Evolutionary conservation across 495 filamentous ascomycete species (phyloP), one percentile per base, ranked within the genome.

Genomic region (Xylaria acuta): DNA sequence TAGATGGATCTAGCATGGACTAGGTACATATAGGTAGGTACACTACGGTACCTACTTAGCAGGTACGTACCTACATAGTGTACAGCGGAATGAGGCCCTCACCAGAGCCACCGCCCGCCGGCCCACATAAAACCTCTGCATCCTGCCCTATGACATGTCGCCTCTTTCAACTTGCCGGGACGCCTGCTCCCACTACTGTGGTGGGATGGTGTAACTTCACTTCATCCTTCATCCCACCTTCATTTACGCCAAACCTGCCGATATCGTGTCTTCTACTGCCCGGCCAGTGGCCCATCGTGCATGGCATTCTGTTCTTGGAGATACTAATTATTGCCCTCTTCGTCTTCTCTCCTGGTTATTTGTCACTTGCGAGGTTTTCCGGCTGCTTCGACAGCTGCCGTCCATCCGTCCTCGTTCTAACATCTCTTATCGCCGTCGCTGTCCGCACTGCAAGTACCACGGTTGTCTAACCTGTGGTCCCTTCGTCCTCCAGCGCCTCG

Each of bases 141-240:
- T 20, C 34, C 56, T 60, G 56, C 56, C n/a, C 56, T 60, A 60
- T 60, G 56, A 38, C 56, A 60, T 60, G 6, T 60, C 32, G 20
- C 32, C 56, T 59, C 54, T 36, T 59, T 59, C 54, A 4, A 54
- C 51, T 3, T 59, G 32, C 30, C 54, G 54, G 54, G 27, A 59
- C 54, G 32, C 56, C 30, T 60, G 32, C 56, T 60, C 56, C 56
- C 56, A 59, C 22, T 22, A 27, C 22, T 32, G 25, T 56, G 49
- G 49, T n/a, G n/a, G n/a, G n/a, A n/a, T n/a, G n/a, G n/a, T n/a
- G n/a, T n/a, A 30, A 67, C 65, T 56, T 67, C 47, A 40, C 14
- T 49, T 56, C 65, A 40, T 41, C 36, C 64, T 25, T 20, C 64
- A 67, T 67, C 64, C 64, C 64, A 67, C 64, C 30, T 53, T 67